Evolutionary conservation across 768 basidiomycete species (phyloP).

Genomic region (Pseudohyphozyma bogoriensis): DNA sequence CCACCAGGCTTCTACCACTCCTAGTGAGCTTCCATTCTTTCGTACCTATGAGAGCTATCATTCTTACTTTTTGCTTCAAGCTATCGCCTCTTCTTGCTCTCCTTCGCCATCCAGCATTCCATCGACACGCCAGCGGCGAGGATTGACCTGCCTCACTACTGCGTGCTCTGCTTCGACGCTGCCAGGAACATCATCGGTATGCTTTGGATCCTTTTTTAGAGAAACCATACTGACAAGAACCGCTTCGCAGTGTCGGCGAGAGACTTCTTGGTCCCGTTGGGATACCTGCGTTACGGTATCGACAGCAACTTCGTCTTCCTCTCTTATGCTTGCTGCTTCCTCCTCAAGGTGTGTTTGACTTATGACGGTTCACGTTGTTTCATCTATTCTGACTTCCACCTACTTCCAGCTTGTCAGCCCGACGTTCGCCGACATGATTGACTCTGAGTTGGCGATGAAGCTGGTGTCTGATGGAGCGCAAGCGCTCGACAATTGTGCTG

Average conservation of each 20-base stretch:
- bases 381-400: background rate
- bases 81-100: constrained; percentile 65
- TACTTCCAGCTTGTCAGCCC: constrained; percentile 62
- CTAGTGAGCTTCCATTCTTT: background rate
- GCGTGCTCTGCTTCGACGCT: constrained; percentile 23
- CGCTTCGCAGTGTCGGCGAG: no score
- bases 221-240: no score
- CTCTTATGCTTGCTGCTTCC: constrained; percentile 70
- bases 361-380: no score
- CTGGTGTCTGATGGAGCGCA: constrained; percentile 74
- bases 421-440: constrained; percentile 65
- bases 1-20: constrained; percentile 16
- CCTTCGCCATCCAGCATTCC: constrained; percentile 95
- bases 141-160: constrained; percentile 26
- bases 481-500: constrained; percentile 63
- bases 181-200: constrained; percentile 32
- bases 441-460: constrained; percentile 59
- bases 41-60: constrained; percentile 38
- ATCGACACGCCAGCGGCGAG: constrained; percentile 48
- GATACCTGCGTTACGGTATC: constrained; percentile 69
- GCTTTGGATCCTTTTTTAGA: no score
- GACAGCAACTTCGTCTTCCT: constrained; percentile 85
- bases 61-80: constrained; percentile 60
- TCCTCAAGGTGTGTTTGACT: constrained; percentile 64
- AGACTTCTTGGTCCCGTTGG: constrained; percentile 66